These are phyloP conservation scores for Aureobasidium uvarum DNA, from an alignment of 2,329 filamentous ascomycete species.

Conservation along the genomic window DNA sequence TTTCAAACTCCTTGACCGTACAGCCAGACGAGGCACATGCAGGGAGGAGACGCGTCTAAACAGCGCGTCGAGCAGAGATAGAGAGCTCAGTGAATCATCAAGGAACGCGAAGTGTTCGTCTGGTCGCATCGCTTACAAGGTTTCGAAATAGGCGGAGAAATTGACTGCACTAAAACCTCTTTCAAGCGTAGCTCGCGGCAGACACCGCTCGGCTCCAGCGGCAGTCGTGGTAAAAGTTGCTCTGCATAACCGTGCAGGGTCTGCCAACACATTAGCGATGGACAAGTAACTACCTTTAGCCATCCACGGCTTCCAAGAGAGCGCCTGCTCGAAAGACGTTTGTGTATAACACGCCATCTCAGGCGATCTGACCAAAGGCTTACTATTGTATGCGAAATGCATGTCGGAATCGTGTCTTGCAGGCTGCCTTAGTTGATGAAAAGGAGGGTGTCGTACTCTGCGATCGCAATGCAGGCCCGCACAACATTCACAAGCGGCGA, in stretches of 20 bases:
- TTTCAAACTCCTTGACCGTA: neutral
- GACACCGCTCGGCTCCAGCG: neutral
- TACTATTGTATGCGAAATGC: constrained; percentile 7
- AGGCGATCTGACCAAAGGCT: constrained; percentile 2
- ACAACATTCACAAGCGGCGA: constrained; percentile 17
- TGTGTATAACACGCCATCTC: constrained; percentile 23
- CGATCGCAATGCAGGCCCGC: constrained; percentile 7
- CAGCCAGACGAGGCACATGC: constrained; percentile 17
- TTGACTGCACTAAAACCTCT: constrained; percentile 6
- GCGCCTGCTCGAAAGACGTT: neutral
- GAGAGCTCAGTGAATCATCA: neutral
- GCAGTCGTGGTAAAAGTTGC: constrained; percentile 18
- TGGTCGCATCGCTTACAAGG: constrained; percentile 22
- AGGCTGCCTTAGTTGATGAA: constrained; percentile 5
- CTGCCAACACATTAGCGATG: constrained; percentile 17
- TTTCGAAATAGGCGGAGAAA: constrained; percentile 14
- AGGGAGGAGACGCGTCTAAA: constrained; percentile 5
- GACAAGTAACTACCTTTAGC: constrained; percentile 3
- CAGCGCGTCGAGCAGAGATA: constrained; percentile 3
- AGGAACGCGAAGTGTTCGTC: neutral
- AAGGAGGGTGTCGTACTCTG: constrained; percentile 14
- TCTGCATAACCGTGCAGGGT: neutral
- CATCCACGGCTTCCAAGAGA: neutral
- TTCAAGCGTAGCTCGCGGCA: constrained; percentile 10
- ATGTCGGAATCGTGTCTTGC: constrained; percentile 16